Conservation (phyloP, 2,329 filamentous ascomycete genomes). For the Myriosclerotinia scirpicola region DNA sequence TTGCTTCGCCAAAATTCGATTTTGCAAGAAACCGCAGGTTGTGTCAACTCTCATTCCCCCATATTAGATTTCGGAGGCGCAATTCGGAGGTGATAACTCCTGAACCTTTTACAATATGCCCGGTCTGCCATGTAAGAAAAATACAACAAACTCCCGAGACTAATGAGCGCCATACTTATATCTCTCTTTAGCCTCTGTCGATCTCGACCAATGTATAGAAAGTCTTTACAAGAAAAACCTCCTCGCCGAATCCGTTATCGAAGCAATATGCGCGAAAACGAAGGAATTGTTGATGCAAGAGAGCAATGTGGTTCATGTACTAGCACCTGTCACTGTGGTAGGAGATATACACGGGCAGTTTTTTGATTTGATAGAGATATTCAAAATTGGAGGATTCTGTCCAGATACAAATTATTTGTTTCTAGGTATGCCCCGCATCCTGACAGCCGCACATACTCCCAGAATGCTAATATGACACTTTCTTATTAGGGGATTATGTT, state of each 20-base stretch:
- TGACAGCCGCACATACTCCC: constrained; percentile 10
- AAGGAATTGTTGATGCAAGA: constrained; percentile 99
- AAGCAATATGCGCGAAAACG: constrained; percentile 98
- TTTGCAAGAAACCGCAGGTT: constrained; percentile 34
- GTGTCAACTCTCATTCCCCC: constrained; percentile 31
- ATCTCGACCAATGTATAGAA: constrained; percentile 97
- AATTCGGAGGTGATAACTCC: constrained; percentile 25
- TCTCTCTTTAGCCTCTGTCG: constrained; percentile 77
- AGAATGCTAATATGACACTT: constrained; percentile 21
- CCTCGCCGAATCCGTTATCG: constrained; percentile 94
- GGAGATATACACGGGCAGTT: constrained; percentile 99
- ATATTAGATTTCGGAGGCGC: constrained; percentile 33
- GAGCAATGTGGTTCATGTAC: constrained; percentile 98
- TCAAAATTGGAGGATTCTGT: constrained; percentile 95
- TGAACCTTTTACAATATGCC: constrained; percentile 49
- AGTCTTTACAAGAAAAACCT: constrained; percentile 96
- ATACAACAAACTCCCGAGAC: constrained; percentile 4
- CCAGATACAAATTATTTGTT: constrained; percentile 99
- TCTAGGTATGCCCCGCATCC: constrained; percentile 59
- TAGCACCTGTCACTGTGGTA: constrained; percentile 92
- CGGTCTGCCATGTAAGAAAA: constrained; percentile 54
- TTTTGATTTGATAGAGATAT: constrained; percentile 98
- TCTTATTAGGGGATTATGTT: constrained; percentile 76
- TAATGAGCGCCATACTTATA: constrained; percentile 16
- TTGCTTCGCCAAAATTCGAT: constrained; percentile 37